These are phyloP conservation scores for Mycena amicta DNA, from an alignment of 768 basidiomycete genomes.

Conservation along the genomic window DNA sequence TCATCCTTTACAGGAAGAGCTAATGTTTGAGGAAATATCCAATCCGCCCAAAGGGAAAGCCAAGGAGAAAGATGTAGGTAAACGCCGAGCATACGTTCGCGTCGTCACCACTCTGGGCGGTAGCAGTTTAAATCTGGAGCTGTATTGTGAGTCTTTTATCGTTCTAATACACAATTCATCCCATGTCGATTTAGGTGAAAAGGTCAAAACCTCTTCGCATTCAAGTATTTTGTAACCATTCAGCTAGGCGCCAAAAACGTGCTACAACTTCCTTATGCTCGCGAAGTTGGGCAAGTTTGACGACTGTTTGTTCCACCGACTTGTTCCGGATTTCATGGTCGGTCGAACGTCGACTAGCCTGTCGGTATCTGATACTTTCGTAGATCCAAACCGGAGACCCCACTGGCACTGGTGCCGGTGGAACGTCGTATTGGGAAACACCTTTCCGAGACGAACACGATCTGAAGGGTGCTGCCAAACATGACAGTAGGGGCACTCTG, in stretches of 20 bases:
- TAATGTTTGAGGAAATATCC: constrained; percentile 95
- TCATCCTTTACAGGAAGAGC: constrained; percentile 65
- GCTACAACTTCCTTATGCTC: constrained; percentile 97
- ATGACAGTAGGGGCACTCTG: constrained; percentile 80
- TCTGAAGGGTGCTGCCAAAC: constrained; percentile 83
- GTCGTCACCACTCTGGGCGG: constrained; percentile 91
- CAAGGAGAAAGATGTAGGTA: constrained; percentile 92
- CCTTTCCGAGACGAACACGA: constrained; percentile 96
- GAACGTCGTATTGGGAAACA: constrained; percentile 91
- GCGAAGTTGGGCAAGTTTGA: constrained; percentile 91
- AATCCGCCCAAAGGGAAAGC: constrained; percentile 81
- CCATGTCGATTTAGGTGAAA: no score
- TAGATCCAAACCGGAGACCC: constrained; percentile 99
- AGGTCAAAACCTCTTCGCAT: constrained; percentile 45
- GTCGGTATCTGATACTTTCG: not conserved
- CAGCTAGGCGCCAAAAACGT: constrained; percentile 92
- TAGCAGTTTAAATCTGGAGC: constrained; percentile 79
- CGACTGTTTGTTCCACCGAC: constrained; percentile 84
- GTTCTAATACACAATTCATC: no score
- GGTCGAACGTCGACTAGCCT: constrained; percentile 14
- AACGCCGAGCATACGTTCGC: constrained; percentile 92
- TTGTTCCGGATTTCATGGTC: constrained; percentile 96
- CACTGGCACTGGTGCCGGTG: constrained; percentile 92
- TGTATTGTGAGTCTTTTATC: constrained; percentile 54
- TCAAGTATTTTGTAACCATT: not conserved